Base-by-base conservation (phyloP, 2,329 filamentous ascomycete species). In the Aureobasidium sp. region DNA sequence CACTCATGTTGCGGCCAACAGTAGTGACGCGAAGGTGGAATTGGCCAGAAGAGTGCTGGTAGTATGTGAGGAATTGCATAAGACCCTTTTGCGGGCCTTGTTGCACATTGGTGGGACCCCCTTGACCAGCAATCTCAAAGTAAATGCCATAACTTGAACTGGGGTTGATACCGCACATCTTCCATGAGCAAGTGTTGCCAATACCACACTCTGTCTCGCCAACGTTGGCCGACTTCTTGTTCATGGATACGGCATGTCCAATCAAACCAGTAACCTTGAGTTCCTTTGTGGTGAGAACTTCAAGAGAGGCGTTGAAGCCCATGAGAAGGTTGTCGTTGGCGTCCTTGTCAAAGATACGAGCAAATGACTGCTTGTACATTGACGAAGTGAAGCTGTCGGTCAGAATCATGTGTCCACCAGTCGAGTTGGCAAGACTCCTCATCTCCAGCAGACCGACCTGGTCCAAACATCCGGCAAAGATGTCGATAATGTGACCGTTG, bases 291-390 rank as follows among this genome's bases (percentile, higher is more conserved):
- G 93, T 98, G 32, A 98, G 74, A 14, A 97, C 91, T 70, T 98
- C 93, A 11, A 98, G 78, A 10, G 90, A 90, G 27, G 90, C 93
- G 66, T 98, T 98, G 76, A 98, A 98, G 39, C 90, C 93, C 93
- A 98, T 98, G 8, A 95, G 73, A 12, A 98, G 79, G 67, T 96
- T 95, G 60, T 96, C 93, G 55, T 95, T 86, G 1, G 80, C 88
- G 66, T 98, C 93, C 71, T 96, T 96, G 68, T 98, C 93, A 66
- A 98, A 98, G 16, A 98, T 84, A 55, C 94, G 86, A 48, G 95
- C 86, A 65, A 98, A 98, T 0, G 93, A 97, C 68, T 98, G 93
- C 74, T 93, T 96, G 78, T 97, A 98, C 85, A 98, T 96, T 55
- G 91, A 97, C 0, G 93, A 94, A 3, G 91, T 97, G 69, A 98